A percentile compares a stretch with the other conserved stretches of the same genome.
These are phyloP conservation scores for Pulicaria dysenterica DNA, from an alignment of 129 eudicot genomes.

Conservation along the genomic window DNA sequence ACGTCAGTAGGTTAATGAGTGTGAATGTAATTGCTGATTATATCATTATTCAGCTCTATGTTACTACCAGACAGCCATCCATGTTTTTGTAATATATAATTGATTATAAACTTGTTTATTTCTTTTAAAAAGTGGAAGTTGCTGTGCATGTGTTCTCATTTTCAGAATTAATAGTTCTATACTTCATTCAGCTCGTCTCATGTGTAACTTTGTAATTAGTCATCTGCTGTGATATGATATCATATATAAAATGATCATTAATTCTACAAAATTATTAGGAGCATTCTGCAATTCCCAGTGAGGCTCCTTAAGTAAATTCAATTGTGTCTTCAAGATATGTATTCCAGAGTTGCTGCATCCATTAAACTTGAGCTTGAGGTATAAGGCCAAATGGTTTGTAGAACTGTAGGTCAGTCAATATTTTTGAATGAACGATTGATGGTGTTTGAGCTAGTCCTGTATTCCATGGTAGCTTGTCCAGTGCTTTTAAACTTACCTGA, in stretches of 20 bases:
- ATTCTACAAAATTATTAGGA: neutral
- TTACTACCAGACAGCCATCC: neutral
- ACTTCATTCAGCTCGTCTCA: conserved; percentile 1
- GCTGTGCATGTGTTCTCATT: conserved; percentile 5
- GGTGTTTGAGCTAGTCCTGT: conserved; percentile 11
- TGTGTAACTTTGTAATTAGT: neutral
- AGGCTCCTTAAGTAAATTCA: neutral
- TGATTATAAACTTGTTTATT: neutral
- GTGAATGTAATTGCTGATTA: conserved; percentile 21
- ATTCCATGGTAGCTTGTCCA: neutral
- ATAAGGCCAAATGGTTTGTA: neutral
- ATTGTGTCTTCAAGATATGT: neutral
- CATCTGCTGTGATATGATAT: conserved; percentile 2
- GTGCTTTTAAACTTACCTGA: too few species aligned
- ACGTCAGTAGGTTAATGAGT: conserved; percentile 7
- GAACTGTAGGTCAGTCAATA: too few species aligned
- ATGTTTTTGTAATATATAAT: neutral
- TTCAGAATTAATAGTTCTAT: neutral
- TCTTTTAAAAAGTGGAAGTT: conserved; percentile 14
- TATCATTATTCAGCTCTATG: neutral
- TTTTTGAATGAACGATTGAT: too few species aligned
- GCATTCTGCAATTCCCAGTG: neutral
- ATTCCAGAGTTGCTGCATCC: neutral
- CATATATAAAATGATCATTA: neutral
- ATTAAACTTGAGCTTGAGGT: neutral